A percentile compares a stretch with the other conserved stretches of the same genome.
These are phyloP conservation scores for Venturia pyrina DNA, from an alignment of 2,329 filamentous ascomycete species.

Conservation along the genomic window DNA sequence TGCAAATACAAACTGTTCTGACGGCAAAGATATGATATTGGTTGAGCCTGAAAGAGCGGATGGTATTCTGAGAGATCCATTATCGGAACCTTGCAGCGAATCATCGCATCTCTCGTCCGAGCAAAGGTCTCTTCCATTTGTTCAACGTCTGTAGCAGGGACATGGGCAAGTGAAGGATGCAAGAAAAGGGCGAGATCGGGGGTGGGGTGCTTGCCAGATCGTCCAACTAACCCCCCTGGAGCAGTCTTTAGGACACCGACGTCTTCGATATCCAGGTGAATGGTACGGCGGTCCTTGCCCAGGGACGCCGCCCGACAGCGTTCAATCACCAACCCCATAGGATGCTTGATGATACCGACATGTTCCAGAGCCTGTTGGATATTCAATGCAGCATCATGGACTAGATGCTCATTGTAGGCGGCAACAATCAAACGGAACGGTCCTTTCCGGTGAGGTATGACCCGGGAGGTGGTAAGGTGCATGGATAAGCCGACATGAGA, in stretches of 20 bases:
- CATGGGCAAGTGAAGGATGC: constrained; percentile 8
- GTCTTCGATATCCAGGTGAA: neutral
- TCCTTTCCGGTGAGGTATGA: neutral
- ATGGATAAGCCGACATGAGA: constrained; percentile 5
- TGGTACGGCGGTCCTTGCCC: neutral
- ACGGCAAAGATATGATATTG: constrained; percentile 2
- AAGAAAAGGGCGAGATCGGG: constrained; percentile 11
- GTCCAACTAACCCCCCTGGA: neutral
- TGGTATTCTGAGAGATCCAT: constrained; percentile 10
- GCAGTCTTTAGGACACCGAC: neutral
- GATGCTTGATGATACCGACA: neutral
- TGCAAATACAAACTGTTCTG: constrained; percentile 8
- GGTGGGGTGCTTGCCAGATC: neutral
- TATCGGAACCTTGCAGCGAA: constrained; percentile 7
- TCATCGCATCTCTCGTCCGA: neutral
- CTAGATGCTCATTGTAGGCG: neutral
- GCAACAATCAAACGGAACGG: constrained; percentile 1
- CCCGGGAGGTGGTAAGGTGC: neutral
- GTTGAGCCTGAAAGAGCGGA: constrained; percentile 7
- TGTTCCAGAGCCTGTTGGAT: neutral
- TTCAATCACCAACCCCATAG: neutral
- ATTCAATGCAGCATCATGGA: neutral
- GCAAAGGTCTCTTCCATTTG: constrained; percentile 4
- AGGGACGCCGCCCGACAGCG: neutral
- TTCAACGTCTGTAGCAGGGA: neutral